Evolutionary conservation across 2,329 filamentous ascomycete genomes (phyloP).

Genomic region (Albifimbria verrucaria): DNA sequence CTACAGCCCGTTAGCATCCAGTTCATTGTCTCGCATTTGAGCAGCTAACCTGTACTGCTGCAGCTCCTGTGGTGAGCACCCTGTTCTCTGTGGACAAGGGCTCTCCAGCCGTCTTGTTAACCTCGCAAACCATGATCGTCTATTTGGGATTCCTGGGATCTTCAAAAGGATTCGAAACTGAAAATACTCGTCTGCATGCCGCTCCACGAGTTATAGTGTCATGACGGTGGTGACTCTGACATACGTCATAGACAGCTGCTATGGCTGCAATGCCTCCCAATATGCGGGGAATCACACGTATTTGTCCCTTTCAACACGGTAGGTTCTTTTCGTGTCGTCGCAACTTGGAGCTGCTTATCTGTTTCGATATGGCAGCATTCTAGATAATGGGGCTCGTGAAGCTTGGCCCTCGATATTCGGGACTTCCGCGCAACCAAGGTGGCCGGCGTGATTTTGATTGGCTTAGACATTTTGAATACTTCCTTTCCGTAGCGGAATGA

Average conservation of each 20-base stretch:
- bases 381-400: too few species aligned
- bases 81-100: constrained; percentile 53
- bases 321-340: too few species aligned
- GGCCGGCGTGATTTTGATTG: too few species aligned
- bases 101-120: constrained; percentile 35
- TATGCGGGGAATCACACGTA: background rate
- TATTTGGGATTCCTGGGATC: too few species aligned
- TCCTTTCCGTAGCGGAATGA: too few species aligned
- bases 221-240: background rate
- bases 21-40: accelerated
- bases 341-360: too few species aligned
- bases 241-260: background rate
- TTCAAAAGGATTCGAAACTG: background rate
- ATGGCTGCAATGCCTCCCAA: background rate
- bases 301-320: too few species aligned
- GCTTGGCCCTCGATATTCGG: too few species aligned
- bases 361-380: too few species aligned
- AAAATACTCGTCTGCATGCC: background rate
- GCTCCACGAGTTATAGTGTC: background rate
- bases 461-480: too few species aligned
- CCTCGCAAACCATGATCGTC: background rate
- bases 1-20: constrained; percentile 25
- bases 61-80: constrained; percentile 59
- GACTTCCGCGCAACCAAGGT: too few species aligned
- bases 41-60: constrained; percentile 48